Percentiles rank a stretch among this genome's conserved stretches.
Evolutionary conservation across 2,329 filamentous ascomycete species (phyloP).

Genomic region (Paracorniculantispora psalliotae): DNA sequence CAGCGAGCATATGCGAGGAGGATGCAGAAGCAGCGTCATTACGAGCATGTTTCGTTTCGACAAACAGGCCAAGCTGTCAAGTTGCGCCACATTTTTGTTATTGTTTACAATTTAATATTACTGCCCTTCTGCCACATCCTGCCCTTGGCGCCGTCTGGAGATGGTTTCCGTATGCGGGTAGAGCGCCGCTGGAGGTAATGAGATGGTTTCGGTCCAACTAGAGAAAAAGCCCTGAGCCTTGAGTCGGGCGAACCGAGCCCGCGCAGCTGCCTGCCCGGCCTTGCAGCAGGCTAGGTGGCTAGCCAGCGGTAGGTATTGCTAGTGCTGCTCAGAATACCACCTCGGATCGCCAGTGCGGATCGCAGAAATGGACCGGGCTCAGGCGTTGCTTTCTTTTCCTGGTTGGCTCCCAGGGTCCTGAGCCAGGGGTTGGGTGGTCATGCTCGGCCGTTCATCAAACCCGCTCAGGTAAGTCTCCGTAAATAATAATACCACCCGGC

Average conservation of each 20-base stretch:
- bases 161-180: conserved; percentile 4
- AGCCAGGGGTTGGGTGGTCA: not conserved
- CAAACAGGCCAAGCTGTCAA: not conserved
- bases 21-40: too few relatives aligned
- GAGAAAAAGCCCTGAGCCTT: conserved; percentile 2
- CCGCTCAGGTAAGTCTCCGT: conserved; percentile 6
- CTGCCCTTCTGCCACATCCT: not conserved
- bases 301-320: conserved; percentile 4
- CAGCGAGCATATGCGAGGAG: not conserved
- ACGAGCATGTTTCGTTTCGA: not conserved
- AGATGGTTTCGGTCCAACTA: not conserved
- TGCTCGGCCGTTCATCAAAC: conserved; percentile 10
- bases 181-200: not conserved
- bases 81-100: not conserved
- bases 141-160: not conserved
- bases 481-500: conserved; percentile 5
- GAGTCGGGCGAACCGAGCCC: conserved; percentile 2
- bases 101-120: not conserved
- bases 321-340: conserved; percentile 4
- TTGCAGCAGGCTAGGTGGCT: not conserved
- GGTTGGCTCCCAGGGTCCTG: not conserved
- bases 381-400: not conserved
- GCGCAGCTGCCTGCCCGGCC: not conserved
- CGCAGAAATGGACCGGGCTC: not conserved
- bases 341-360: conserved; percentile 12